Evolutionary conservation across 2,329 filamentous ascomycete species (phyloP).

Genomic region (Talaromyces sp.): DNA sequence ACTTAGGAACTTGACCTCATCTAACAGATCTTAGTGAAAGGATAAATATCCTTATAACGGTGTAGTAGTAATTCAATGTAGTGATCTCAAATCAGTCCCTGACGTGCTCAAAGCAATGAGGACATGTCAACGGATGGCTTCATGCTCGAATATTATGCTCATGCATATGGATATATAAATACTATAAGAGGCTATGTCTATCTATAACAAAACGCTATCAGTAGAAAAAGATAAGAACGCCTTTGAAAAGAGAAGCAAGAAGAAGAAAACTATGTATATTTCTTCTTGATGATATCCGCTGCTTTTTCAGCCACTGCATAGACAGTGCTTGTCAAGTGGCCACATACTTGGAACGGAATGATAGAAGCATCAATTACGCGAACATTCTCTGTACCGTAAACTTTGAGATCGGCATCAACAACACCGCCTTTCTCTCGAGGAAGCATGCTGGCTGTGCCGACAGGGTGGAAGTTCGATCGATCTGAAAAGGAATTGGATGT

Average conservation of each 20-base stretch:
- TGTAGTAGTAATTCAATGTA: not conserved
- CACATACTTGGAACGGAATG: conserved; percentile 29
- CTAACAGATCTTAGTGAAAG: too few relatives aligned
- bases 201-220: not conserved
- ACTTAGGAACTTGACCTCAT: not conserved
- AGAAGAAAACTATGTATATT: not conserved
- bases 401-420: not conserved
- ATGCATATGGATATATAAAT: too few relatives aligned
- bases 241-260: not conserved
- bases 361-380: conserved; percentile 36
- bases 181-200: not conserved
- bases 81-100: not conserved
- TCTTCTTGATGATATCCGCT: conserved; percentile 32
- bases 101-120: not conserved
- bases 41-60: too few relatives aligned
- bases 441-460: conserved; percentile 14
- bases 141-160: not conserved
- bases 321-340: conserved; percentile 27
- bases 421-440: conserved; percentile 14
- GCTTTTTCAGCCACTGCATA: conserved; percentile 33
- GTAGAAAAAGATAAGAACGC: not conserved
- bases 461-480: conserved; percentile 27
- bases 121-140: not conserved
- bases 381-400: conserved; percentile 23
- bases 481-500: conserved; percentile 15